Evolutionary conservation across 306 rosid genomes (phyloP).

Genomic region (Lotus japonicus): DNA sequence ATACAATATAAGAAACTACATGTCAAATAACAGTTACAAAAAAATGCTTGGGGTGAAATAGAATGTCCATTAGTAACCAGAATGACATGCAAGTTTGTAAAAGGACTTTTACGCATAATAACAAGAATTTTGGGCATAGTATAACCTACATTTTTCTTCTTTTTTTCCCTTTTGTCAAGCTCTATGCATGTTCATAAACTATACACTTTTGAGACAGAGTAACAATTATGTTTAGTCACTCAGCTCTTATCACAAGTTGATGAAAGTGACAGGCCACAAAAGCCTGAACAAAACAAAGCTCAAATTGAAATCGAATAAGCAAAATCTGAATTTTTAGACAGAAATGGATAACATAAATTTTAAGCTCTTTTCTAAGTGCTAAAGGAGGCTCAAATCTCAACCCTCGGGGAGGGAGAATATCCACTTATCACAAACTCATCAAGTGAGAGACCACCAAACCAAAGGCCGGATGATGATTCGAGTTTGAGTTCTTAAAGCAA

Average conservation of each 20-base stretch:
- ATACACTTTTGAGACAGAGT: not conserved
- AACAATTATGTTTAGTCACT: not conserved
- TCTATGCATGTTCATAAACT: not conserved
- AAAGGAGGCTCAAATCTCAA: not conserved
- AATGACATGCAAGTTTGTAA: not conserved
- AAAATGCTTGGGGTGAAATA: not conserved
- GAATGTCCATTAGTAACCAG: conserved; percentile 7
- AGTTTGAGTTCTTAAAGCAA: not conserved
- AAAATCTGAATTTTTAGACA: conserved; percentile 4
- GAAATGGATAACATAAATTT: not conserved
- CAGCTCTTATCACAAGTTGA: not conserved
- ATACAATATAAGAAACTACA: not conserved
- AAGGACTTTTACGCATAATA: not conserved
- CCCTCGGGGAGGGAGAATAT: not conserved
- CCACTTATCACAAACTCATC: not conserved
- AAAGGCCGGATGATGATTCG: not conserved
- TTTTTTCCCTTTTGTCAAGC: not conserved
- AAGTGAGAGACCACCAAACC: conserved; percentile 10
- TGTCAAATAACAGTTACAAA: not conserved
- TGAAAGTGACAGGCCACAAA: no score
- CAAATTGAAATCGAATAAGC: no score
- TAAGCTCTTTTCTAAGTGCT: not conserved
- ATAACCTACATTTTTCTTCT: not conserved
- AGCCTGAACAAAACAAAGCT: no score
- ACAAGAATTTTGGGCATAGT: not conserved